Conservation (phyloP, 768 basidiomycete genomes). For the Suillus fuscotomentosus region DNA sequence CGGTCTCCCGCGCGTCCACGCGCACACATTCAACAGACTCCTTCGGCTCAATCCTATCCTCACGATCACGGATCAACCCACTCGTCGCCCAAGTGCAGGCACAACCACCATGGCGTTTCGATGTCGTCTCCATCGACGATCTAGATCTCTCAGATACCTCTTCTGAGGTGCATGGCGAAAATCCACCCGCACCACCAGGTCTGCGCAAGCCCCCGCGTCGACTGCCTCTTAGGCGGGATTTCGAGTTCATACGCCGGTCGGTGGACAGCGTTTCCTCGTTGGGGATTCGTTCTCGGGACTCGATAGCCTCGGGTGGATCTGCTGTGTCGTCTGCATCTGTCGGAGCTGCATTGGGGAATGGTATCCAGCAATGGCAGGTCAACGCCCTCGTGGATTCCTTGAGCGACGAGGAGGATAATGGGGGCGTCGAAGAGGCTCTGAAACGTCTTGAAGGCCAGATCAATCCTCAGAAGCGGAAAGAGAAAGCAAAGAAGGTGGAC, state of each 20-base stretch:
- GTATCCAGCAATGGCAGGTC: conserved; percentile 80
- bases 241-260: conserved; percentile 76
- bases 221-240: conserved; percentile 74
- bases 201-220: conserved; percentile 53
- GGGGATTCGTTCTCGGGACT: conserved; percentile 65
- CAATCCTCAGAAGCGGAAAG: conserved; percentile 66
- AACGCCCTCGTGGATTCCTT: conserved; percentile 74
- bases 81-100: conserved; percentile 33
- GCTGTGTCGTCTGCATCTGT: conserved; percentile 32
- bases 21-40: conserved; percentile 34
- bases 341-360: conserved; percentile 38
- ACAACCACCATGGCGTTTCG: conserved; percentile 57
- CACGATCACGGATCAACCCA: conserved; percentile 28
- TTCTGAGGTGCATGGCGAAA: conserved; percentile 47
- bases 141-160: conserved; percentile 78
- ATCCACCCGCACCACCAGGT: conserved; percentile 47
- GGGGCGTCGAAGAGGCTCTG: conserved; percentile 83
- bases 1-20: conserved; percentile 19
- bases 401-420: conserved; percentile 65
- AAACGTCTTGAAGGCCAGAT: conserved; percentile 83
- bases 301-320: conserved; percentile 48
- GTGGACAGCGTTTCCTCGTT: conserved; percentile 75
- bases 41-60: conserved; percentile 32
- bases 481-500: conserved; percentile 75
- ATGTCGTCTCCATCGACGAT: conserved; percentile 77